These are phyloP conservation scores for Magnusiomyces magnusii DNA, from an alignment of 1,139 yeast genomes.

Conservation along the genomic window DNA sequence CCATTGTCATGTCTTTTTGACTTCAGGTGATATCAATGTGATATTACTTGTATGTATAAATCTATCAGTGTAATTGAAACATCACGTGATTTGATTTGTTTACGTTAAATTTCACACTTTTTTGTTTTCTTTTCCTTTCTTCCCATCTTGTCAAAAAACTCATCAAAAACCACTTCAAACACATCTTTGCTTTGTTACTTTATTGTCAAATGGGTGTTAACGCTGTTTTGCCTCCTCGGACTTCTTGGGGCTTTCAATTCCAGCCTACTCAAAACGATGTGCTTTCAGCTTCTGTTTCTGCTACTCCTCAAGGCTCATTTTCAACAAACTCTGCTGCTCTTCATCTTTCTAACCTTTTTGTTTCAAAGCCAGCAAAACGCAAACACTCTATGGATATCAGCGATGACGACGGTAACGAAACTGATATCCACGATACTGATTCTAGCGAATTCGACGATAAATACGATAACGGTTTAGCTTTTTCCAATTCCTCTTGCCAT, in stretches of 20 bases:
- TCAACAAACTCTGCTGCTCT: background rate
- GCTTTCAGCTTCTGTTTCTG: background rate
- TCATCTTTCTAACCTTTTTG: background rate
- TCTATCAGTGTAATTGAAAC: too few relatives aligned
- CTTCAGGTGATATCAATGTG: too few relatives aligned
- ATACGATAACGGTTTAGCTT: background rate
- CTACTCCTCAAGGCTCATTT: background rate
- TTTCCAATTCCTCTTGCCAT: background rate
- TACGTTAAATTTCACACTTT: too few relatives aligned
- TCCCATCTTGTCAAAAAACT: background rate
- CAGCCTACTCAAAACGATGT: slow-evolving; percentile 3
- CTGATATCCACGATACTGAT: background rate
- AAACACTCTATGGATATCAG: background rate
- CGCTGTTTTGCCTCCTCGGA: slow-evolving; percentile 16
- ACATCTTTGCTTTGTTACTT: background rate
- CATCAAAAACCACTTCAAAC: background rate
- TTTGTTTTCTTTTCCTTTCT: background rate
- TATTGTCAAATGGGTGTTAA: slow-evolving; percentile 7
- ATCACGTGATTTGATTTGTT: too few relatives aligned
- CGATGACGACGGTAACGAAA: background rate
- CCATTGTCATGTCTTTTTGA: too few relatives aligned
- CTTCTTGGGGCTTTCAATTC: slow-evolving; percentile 16
- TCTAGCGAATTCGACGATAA: background rate
- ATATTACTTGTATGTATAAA: too few relatives aligned
- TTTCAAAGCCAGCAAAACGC: slow-evolving; percentile 4